phyloP scores from a whole-genome alignment of 1,284 basidiomycete species.

The Ganoderma resinaceum region DNA sequence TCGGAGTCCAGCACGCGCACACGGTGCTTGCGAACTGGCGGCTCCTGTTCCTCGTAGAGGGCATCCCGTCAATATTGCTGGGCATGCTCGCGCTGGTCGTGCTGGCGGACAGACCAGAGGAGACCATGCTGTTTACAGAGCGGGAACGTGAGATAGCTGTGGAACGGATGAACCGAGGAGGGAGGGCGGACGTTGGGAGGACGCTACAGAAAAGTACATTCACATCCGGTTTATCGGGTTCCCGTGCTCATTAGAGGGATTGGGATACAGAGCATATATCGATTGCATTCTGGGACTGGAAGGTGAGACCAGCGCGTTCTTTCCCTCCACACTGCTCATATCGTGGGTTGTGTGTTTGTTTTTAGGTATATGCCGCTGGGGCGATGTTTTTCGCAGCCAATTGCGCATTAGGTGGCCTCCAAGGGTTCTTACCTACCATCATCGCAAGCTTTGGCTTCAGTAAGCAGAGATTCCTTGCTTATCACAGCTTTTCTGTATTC shows the following conservation, averaged over 20 bases:
- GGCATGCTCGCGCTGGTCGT: conserved; percentile 70
- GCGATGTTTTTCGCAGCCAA: conserved; percentile 84
- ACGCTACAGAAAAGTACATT: conserved; percentile 68
- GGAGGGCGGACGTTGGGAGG: conserved; percentile 68
- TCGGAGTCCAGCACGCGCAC: conserved; percentile 68
- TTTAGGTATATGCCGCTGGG: conserved; percentile 65
- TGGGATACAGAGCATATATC: conserved; percentile 62
- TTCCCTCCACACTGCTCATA: neutral
- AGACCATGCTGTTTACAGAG: conserved; percentile 72
- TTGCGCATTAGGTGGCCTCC: conserved; percentile 77
- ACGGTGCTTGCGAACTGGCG: conserved; percentile 64
- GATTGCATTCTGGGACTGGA: conserved; percentile 76
- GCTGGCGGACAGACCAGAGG: conserved; percentile 82
- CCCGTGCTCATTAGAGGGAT: too few relatives aligned
- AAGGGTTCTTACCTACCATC: conserved; percentile 87
- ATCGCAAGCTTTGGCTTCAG: conserved; percentile 74
- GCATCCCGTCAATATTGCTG: conserved; percentile 72
- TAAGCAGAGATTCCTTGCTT: conserved; percentile 26
- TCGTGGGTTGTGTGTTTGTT: too few relatives aligned
- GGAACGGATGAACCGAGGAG: conserved; percentile 76
- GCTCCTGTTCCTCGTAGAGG: conserved; percentile 82
- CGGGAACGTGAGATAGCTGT: conserved; percentile 77
- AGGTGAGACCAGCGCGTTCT: conserved; percentile 44
- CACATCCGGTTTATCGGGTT: too few relatives aligned
- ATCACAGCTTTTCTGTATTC: neutral